These are phyloP conservation scores for Silene latifolia DNA, from an alignment of 148 eudicot genomes.

Conservation along the genomic window DNA sequence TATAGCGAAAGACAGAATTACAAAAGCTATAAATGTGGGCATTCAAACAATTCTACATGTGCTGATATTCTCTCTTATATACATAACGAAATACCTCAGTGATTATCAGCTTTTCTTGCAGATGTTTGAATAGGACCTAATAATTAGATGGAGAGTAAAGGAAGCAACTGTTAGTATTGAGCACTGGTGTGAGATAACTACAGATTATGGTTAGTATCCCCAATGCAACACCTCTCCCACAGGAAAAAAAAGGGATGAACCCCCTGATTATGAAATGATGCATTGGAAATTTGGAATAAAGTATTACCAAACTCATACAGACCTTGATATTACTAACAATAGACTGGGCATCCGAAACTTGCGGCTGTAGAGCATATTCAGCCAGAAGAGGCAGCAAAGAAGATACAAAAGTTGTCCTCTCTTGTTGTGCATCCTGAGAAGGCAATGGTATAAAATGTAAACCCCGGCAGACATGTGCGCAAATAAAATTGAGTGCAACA, in stretches of 20 bases:
- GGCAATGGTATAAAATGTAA: neutral
- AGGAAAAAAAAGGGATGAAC: neutral
- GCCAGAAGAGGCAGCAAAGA: conserved; percentile 84
- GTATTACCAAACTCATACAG: conserved; percentile 13
- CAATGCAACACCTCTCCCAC: neutral
- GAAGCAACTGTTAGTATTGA: conserved; percentile 11
- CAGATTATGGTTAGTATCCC: neutral
- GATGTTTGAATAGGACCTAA: conserved; percentile 81
- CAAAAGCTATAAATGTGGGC: conserved; percentile 1
- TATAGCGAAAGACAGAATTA: conserved; percentile 27
- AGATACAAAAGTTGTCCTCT: conserved; percentile 73
- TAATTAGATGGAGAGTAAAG: conserved; percentile 1
- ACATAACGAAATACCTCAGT: conserved; percentile 63
- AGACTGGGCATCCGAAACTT: conserved; percentile 80
- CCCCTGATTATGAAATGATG: neutral
- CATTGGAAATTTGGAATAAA: neutral
- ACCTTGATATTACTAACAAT: conserved; percentile 92
- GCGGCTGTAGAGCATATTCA: conserved; percentile 83
- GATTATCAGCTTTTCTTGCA: conserved; percentile 73
- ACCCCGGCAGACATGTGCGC: neutral
- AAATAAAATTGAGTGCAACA: neutral
- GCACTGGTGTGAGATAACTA: neutral
- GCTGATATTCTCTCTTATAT: neutral
- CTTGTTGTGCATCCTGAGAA: conserved; percentile 87
- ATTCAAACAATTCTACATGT: conserved; percentile 2